Evolutionary conservation across 768 basidiomycete genomes (phyloP).

Genomic region (Collybiopsis confluens): DNA sequence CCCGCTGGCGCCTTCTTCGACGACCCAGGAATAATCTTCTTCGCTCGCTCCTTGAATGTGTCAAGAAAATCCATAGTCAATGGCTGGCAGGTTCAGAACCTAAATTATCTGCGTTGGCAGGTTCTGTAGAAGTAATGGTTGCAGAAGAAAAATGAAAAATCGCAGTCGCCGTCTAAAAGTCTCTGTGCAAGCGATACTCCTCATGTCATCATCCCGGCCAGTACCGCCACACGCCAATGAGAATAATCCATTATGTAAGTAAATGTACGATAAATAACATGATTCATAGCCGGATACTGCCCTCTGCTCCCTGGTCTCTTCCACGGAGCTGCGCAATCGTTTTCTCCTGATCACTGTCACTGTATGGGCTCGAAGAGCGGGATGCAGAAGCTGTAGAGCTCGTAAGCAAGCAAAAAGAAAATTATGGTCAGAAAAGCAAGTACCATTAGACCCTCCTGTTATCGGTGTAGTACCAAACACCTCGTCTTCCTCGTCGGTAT

Average conservation of each 20-base stretch:
- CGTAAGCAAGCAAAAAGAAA: neutral
- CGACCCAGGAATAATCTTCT: conserved; percentile 43
- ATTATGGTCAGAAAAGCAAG: neutral
- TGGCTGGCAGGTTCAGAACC: too few relatives aligned
- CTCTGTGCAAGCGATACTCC: too few relatives aligned
- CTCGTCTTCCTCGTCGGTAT: conserved; percentile 14
- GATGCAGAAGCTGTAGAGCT: neutral
- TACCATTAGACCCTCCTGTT: neutral
- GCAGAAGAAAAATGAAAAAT: conserved; percentile 3
- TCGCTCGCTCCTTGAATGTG: conserved; percentile 47
- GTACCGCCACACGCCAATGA: too few relatives aligned
- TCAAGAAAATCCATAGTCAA: conserved; percentile 53
- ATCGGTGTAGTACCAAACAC: conserved; percentile 1
- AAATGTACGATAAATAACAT: too few relatives aligned
- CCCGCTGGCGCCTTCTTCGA: conserved; percentile 30
- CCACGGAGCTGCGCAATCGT: conserved; percentile 1
- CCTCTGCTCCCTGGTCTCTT: conserved; percentile 2
- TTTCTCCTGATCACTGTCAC: too few relatives aligned
- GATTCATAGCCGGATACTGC: neutral
- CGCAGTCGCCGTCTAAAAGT: neutral
- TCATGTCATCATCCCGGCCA: too few relatives aligned
- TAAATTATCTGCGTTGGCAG: neutral
- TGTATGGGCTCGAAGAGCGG: too few relatives aligned
- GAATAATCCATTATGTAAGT: too few relatives aligned
- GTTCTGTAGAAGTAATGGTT: neutral